Evolutionary conservation across 1,139 yeast species (phyloP).

Genomic region (Scheffersomyces illinoinensis): DNA sequence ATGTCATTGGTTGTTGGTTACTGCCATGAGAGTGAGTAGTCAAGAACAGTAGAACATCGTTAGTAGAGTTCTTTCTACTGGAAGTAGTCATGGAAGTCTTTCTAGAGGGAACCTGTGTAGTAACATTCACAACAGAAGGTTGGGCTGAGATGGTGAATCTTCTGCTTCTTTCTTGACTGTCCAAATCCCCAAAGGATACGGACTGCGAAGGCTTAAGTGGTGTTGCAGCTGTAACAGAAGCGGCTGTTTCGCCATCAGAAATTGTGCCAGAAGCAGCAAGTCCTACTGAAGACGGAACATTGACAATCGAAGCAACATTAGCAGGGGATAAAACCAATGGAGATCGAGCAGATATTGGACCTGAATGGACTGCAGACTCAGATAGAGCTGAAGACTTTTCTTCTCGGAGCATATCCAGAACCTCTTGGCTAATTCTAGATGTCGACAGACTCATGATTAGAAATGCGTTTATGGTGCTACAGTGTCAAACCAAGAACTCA

Average conservation of each 20-base stretch:
- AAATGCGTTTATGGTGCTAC: neutral
- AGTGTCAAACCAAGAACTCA: neutral
- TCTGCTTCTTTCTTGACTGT: constrained; percentile 39
- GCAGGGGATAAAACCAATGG: neutral
- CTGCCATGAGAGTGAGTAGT: constrained; percentile 5
- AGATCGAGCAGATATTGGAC: neutral
- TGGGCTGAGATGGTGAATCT: constrained; percentile 50
- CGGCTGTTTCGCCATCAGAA: neutral
- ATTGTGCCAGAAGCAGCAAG: neutral
- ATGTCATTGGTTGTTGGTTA: neutral
- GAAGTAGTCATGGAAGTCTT: constrained; percentile 12
- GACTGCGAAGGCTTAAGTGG: constrained; percentile 17
- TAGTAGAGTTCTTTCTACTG: constrained; percentile 8
- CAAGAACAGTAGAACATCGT: constrained; percentile 13
- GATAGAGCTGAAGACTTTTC: neutral
- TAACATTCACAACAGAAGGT: constrained; percentile 28
- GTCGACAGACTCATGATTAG: neutral
- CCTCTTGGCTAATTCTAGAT: neutral
- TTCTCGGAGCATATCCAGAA: neutral
- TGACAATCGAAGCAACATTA: neutral
- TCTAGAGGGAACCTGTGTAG: constrained; percentile 13
- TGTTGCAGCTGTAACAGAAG: constrained; percentile 1
- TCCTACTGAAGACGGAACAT: neutral
- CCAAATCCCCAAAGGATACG: constrained; percentile 44
- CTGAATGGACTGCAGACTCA: neutral